Base-by-base conservation (phyloP, 768 basidiomycete genomes). In the Chlorophyllum brunneum region DNA sequence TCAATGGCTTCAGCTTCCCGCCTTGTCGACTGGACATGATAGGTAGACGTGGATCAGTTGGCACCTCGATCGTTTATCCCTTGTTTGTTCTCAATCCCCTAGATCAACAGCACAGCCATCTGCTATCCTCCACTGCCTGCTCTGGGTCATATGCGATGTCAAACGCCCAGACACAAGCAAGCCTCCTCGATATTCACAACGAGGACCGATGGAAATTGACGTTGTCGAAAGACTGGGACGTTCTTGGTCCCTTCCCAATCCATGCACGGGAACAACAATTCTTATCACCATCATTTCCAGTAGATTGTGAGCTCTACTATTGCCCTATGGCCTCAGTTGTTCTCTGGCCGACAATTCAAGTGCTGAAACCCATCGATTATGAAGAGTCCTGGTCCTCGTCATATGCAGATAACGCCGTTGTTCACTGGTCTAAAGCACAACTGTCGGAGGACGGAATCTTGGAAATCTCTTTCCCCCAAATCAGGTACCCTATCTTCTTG, bases 1-100 rank as follows among this genome's bases (percentile, higher is more conserved):
- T 92, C 59, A 92, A 70, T 48, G 91, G 91, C 79, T 93, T 93
- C 48, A 85, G 63, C 71, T 93, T 92, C 64, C 90, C 91, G 56
- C 86, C 88, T 75, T 88, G 85, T 72, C 88, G 79, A 64, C 77
- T 70, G 26, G 81, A 70, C 83, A 85, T 85, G 63, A 56, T 36
- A 52, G 34, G 43, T 42, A 54, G 46, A 39, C 42, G 39, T 30
- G 56, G 44, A 59, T 54, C 41, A 33, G 48, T 26, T 46, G 40
- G 13, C 31, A n/a, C 38, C 18, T 6, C 13, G 29, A 50, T 41
- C 37, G 27, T 15, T 23, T 41, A 16, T 37, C 33, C 16, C 15
- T 50, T 50, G 39, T 51, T 51, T 51, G 49, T 22, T 23, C 26
- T 15, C 5, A 24, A 42, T 16, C 10, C 45, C 16, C 22, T 31